phyloP scores from a whole-genome alignment of 208 protist genomes.

The Leishmania lainsoni region DNA sequence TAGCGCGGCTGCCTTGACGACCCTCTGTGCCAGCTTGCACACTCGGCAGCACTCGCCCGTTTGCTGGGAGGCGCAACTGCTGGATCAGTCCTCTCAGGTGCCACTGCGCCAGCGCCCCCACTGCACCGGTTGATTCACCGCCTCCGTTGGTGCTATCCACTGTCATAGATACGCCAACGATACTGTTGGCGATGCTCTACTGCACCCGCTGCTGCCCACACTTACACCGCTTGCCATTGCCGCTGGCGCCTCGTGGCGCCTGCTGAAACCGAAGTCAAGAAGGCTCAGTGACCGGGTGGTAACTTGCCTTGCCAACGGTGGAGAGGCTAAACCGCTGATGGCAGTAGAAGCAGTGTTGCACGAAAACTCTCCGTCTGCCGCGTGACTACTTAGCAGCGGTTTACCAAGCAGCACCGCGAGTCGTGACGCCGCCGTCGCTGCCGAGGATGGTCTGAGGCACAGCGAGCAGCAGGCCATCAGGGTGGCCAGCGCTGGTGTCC shows the following conservation, averaged over 20 bases:
- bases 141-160: background rate
- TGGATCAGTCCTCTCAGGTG: constrained; percentile 25
- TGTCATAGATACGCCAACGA: background rate
- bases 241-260: background rate
- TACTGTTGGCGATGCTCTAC: background rate
- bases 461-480: constrained; percentile 31
- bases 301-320: background rate
- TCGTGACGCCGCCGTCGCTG: constrained; percentile 1
- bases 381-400: background rate
- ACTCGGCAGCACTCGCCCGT: background rate
- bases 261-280: constrained; percentile 13
- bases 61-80: constrained; percentile 10
- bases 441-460: constrained; percentile 11
- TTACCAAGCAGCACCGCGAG: constrained; percentile 13
- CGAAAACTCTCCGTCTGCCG: background rate
- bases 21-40: background rate
- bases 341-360: background rate
- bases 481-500: constrained; percentile 27
- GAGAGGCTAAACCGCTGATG: background rate
- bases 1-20: background rate
- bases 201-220: constrained; percentile 9
- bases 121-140: background rate
- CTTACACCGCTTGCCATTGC: background rate
- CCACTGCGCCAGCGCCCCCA: constrained; percentile 35
- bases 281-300: constrained; percentile 6